Conservation (phyloP, 192 early-diverging fungal genomes). For the Coemansia biformis region DNA sequence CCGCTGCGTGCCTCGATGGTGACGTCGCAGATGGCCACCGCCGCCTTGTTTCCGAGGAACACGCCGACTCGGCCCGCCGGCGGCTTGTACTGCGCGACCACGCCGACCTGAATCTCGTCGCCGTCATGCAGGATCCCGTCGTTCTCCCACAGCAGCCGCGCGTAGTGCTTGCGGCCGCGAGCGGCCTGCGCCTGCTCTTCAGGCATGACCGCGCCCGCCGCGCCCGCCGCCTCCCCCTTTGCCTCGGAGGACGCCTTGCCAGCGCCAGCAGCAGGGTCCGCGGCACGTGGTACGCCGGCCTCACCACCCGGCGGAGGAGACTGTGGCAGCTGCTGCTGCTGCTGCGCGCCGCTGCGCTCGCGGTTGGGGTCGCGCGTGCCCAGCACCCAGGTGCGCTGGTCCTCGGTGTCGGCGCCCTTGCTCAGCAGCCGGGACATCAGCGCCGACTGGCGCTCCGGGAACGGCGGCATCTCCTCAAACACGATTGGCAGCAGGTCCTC, state of each 20-base stretch:
- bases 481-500: conserved; percentile 86
- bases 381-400: conserved; percentile 91
- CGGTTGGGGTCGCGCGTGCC: conserved; percentile 81
- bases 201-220: too few species aligned
- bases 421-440: conserved; percentile 77
- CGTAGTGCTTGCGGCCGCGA: conserved; percentile 48
- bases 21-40: conserved; percentile 60
- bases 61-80: conserved; percentile 84
- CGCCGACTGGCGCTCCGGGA: conserved; percentile 89
- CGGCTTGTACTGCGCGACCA: conserved; percentile 91
- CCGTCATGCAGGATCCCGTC: conserved; percentile 95
- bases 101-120: conserved; percentile 76
- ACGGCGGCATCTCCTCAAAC: conserved; percentile 99
- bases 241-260: neutral
- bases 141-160: conserved; percentile 58
- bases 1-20: conserved; percentile 49
- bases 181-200: conserved; percentile 17
- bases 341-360: conserved; percentile 25
- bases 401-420: conserved; percentile 86
- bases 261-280: neutral
- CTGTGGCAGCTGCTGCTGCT: conserved; percentile 1
- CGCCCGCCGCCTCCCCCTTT: too few species aligned
- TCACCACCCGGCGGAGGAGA: neutral
- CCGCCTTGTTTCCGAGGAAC: conserved; percentile 87
- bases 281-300: neutral